phyloP scores from a whole-genome alignment of 768 basidiomycete genomes.

The Xerocomellus intermedius region DNA sequence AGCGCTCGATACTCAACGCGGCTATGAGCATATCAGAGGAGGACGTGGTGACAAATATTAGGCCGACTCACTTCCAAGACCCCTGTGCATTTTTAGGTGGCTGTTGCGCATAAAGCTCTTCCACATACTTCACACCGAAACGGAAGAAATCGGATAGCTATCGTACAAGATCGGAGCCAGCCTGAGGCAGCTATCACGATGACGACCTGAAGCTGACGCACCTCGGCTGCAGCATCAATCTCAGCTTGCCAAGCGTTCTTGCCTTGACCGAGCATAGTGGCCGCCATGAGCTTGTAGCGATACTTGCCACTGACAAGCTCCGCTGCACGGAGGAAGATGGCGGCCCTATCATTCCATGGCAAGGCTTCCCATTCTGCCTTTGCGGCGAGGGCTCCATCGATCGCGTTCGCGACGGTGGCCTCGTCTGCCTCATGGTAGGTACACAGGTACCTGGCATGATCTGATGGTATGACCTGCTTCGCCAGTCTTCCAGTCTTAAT shows the following conservation, averaged over 20 bases:
- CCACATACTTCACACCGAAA: constrained; percentile 95
- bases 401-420: constrained; percentile 71
- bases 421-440: constrained; percentile 87
- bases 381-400: constrained; percentile 83
- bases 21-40: constrained; percentile 41
- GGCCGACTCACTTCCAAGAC: constrained; percentile 83
- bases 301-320: constrained; percentile 96
- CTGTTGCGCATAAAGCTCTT: constrained; percentile 90
- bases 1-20: constrained; percentile 94
- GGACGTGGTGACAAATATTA: background rate
- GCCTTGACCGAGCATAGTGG: constrained; percentile 97
- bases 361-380: constrained; percentile 89
- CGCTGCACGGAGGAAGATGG: constrained; percentile 97
- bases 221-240: constrained; percentile 98
- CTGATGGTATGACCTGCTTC: constrained; percentile 82
- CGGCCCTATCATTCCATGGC: constrained; percentile 96
- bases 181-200: background rate
- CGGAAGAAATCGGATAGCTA: constrained; percentile 91
- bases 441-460: constrained; percentile 80
- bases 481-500: constrained; percentile 77
- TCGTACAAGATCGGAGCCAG: constrained; percentile 4
- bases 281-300: constrained; percentile 90
- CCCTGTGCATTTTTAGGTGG: constrained; percentile 84
- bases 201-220: constrained; percentile 32
- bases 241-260: constrained; percentile 99